Evolutionary conservation across 225 moss, liverwort and hornwort genomes (phyloP), one percentile per base, ranked within the genome.

Genomic region (Bryoerythrophyllum caledonicum): DNA sequence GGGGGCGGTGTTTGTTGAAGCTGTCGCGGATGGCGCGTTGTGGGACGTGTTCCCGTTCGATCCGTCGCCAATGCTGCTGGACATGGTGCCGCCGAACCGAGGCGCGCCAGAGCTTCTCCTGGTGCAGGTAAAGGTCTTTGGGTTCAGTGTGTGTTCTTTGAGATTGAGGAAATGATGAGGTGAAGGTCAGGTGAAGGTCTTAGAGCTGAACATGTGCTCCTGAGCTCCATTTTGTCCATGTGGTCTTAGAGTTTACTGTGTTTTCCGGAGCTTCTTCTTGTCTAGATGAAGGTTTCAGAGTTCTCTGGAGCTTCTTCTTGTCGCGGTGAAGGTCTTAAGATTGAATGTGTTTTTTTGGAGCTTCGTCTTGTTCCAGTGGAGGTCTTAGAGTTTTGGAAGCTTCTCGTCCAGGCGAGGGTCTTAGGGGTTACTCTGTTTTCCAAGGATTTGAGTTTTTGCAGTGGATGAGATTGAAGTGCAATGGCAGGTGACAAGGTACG

Each of bases 21-120:
- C 95, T 5, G 79, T 76, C 37, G 91, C 89, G 12, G 67, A 90
- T 64, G 81, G 83, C 26, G 43, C 77, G 21, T 41, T 95, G 78
- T 73, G 51, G 27, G 87, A 85, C 20, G 34, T 88, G 38, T 90
- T 91, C 86, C 97, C 97, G 27, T 97, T 97, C 73, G 73, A 88
- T 61, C 97, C 97, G 7, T 91, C 94, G 5, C 70, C 81, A 25
- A 62, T 85, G 20, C 85, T 97, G 35, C 52, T 89, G 59, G 86
- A 93, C 61, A 81, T 97, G 48, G 87, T 97, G 73, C 97, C 97
- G 63, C 85, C 81, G 4, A 93, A 87, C 73, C 94, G 93, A 71
- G 90, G 90, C 9, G 91, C 75, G 51, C 71, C 81, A 53, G 97
- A 95, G 89, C 93, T 99, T 71, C 89, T 99, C 46, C 86, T 99